These are phyloP conservation scores for Debaryomyces psychrophilus DNA, from an alignment of 1,139 yeast species.

Conservation along the genomic window DNA sequence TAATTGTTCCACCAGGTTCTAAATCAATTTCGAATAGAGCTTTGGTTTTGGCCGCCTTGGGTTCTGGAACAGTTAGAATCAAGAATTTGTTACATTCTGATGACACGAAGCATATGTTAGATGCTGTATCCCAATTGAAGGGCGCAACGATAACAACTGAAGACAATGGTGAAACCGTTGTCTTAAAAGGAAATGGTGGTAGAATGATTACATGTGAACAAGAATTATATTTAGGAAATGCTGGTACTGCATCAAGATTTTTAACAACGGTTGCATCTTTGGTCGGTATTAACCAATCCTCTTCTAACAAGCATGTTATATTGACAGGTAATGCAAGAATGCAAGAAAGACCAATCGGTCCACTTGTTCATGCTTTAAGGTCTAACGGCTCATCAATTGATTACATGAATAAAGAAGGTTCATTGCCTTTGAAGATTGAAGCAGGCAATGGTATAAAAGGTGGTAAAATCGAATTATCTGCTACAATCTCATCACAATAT, in stretches of 20 bases:
- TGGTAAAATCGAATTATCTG: conserved; percentile 91
- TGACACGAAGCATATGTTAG: conserved; percentile 93
- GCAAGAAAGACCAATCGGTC: conserved; percentile 98
- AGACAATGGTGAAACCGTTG: conserved; percentile 86
- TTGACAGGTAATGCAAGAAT: conserved; percentile 95
- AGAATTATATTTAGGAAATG: conserved; percentile 88
- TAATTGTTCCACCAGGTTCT: conserved; percentile 90
- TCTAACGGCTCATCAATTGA: conserved; percentile 76
- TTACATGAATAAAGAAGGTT: conserved; percentile 76
- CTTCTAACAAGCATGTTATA: conserved; percentile 51
- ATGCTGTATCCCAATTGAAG: conserved; percentile 74
- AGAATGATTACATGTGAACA: conserved; percentile 57
- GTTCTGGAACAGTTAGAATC: conserved; percentile 79
- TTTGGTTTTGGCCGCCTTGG: conserved; percentile 86
- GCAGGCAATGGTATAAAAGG: conserved; percentile 80
- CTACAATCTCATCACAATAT: conserved; percentile 95
- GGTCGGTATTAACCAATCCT: conserved; percentile 45
- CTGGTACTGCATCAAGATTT: conserved; percentile 97
- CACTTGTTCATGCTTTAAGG: conserved; percentile 87
- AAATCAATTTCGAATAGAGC: conserved; percentile 97
- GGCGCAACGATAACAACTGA: conserved; percentile 84
- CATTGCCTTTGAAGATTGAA: conserved; percentile 75
- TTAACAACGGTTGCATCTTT: conserved; percentile 88
- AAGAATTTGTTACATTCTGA: conserved; percentile 90
- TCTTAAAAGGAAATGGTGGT: conserved; percentile 88